Base-by-base conservation (phyloP, 2,329 filamentous ascomycete species). In the Beauveria bassiana region DNA sequence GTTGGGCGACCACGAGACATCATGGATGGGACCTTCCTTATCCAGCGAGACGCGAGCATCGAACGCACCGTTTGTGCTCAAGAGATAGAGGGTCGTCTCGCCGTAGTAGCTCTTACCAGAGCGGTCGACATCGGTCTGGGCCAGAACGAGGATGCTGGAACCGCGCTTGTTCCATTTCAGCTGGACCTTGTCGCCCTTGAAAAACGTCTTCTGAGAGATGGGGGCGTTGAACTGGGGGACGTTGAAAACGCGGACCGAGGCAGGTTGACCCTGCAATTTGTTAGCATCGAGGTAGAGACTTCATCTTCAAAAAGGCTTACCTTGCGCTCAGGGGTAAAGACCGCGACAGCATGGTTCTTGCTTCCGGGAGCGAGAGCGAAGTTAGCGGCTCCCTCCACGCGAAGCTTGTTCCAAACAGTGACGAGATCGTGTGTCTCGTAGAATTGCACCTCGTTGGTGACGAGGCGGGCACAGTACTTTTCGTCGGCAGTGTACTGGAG, bases 41-140 rank as follows among this genome's bases (percentile, higher is more conserved):
- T 99, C 95, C 56, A 97, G 81, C 65, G 89, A 85, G 67, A 99
- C 88, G 68, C 95, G 87, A 62, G 93, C 95, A 75, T 99, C 95
- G 70, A 98, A 96, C 53, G 88, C 86, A 65, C 93, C 93, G 70
- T 89, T 96, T 65, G 92, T 89, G 75, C 91, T 96, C 65, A 99
- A 84, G 68, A 99, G 84, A 78, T 98, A 98, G 72, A 99, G 86
- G 66, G 91, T 98, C 10, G 95, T 98, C 79, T 99, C 95, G 72
- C 95, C 95, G 69, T 99, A 99, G 79, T 99, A 99, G 77, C 91
- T 97, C 86, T 98, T 98, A 77, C 96, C 96, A 62, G 92, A 92
- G 79, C 95, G 96, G 78, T 99, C 95, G 59, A 98, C 95, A 65
- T 99, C 95, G 38, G 95, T 99, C 79, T 98, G 93, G 61, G 95